Base-by-base conservation (phyloP, 768 basidiomycete genomes). In the Suillus clintonianus region DNA sequence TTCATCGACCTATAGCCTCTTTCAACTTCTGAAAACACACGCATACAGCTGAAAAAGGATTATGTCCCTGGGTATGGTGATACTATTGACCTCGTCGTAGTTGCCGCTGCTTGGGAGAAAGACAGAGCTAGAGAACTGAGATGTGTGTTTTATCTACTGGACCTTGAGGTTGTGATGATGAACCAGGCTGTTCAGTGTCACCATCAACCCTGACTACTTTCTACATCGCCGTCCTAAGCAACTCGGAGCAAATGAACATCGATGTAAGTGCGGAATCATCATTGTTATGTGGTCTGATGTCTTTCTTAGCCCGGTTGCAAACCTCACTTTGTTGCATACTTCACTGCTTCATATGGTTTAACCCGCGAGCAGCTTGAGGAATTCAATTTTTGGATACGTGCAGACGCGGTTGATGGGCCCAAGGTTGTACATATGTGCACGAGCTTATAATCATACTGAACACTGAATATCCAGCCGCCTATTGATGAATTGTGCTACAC, bases 51-150 rank as follows among this genome's bases (percentile, higher is more conserved):
- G 56, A 94, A 95, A 79, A 87, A 83, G 70, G 95, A 98, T 72
- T 97, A 97, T 65, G 93, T 98, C 43, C 87, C 88, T 1, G 90
- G 90, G 5, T 83, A 90, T 51, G 93, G 94, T 0, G 95, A 98
- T 73, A 83, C 86, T 5, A 68, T 95, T 17, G 93, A 95, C 72
- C 81, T 97, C 62, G 87, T 87, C 4, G 71, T 97, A 39, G 76
- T 97, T 22, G 95, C 86, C 2, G 93, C 88, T 22, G 78, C 83
- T 0, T 95, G 93, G 92, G 90, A 93, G 61, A 89, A 88, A 70
- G 83, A 89, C 41, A 83, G 95, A 10, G 95, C 83, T 4, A 77
- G 92, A 60, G 89, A 90, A 59, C 79, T 97, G 7, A 77, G 89
- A 74, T 94, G 94, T 92, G 59, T 43, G 77, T 30, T 32, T 62